Percentiles rank a stretch among this genome's conserved stretches.
These are phyloP conservation scores for Russula ochroleuca DNA, from an alignment of 768 basidiomycete species.

Conservation along the genomic window DNA sequence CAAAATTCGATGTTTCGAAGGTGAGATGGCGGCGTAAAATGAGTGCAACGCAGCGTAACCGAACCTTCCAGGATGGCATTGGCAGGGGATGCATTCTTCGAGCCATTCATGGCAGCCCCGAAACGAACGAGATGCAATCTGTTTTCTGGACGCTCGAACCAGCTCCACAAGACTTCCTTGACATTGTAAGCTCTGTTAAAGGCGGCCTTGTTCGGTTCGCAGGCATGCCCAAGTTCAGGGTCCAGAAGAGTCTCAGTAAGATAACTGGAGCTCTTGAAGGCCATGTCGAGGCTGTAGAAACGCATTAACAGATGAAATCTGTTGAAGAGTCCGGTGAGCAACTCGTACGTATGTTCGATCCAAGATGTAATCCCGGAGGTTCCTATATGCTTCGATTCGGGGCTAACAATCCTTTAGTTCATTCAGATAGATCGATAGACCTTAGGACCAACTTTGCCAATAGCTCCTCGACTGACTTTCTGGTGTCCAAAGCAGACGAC, in stretches of 20 bases:
- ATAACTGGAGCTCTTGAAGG: constrained; percentile 28
- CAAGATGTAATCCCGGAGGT: constrained; percentile 16
- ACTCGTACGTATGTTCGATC: constrained; percentile 13
- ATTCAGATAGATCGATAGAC: neutral
- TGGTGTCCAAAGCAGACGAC: constrained; percentile 33
- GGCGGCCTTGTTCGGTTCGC: neutral
- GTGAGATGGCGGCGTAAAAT: neutral
- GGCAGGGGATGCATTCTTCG: neutral
- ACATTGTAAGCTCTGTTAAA: constrained; percentile 1
- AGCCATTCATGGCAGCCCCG: constrained; percentile 6
- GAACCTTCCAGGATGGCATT: constrained; percentile 9
- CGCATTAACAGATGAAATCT: neutral
- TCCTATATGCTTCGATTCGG: constrained; percentile 12
- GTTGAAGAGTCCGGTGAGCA: neutral
- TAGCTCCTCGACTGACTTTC: constrained; percentile 32
- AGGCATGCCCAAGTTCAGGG: constrained; percentile 1
- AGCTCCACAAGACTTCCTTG: constrained; percentile 2
- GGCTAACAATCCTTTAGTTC: constrained; percentile 2
- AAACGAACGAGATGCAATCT: constrained; percentile 1
- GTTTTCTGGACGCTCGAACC: constrained; percentile 7
- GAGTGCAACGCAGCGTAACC: neutral
- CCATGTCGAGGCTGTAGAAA: constrained; percentile 24
- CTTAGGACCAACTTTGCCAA: constrained; percentile 3
- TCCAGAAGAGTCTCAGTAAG: constrained; percentile 28
- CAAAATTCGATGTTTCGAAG: neutral